A percentile compares a stretch with the other conserved stretches of the same genome.
These are phyloP conservation scores for Arthrobotrys iridis DNA, from an alignment of 2,329 filamentous ascomycete species.

Conservation along the genomic window DNA sequence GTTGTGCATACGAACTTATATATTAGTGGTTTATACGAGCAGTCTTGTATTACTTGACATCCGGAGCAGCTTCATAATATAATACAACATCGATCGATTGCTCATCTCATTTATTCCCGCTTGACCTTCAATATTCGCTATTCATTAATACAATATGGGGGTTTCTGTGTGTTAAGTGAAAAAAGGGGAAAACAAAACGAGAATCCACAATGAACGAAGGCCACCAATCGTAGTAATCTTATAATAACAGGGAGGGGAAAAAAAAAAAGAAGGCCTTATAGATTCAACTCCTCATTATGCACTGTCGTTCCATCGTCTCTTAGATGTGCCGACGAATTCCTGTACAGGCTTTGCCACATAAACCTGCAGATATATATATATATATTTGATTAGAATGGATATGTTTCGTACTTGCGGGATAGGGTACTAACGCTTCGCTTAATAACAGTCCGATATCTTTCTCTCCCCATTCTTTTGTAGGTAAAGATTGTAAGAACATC, in stretches of 20 bases:
- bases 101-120: conserved; percentile 11
- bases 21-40: too few species aligned
- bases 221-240: conserved; percentile 2
- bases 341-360: conserved; percentile 98
- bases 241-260: not conserved
- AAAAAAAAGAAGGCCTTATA: conserved; percentile 22
- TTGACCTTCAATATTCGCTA: conserved; percentile 1
- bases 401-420: conserved; percentile 4
- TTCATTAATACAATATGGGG: conserved; percentile 7
- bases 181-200: not conserved
- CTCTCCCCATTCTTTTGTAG: conserved; percentile 93
- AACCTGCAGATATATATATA: conserved; percentile 70
- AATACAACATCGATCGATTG: not conserved
- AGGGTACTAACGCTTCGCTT: conserved; percentile 74
- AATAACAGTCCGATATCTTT: conserved; percentile 96
- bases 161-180: too few species aligned
- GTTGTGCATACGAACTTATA: too few species aligned
- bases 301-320: conserved; percentile 60
- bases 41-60: not conserved
- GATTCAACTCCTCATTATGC: conserved; percentile 55
- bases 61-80: not conserved
- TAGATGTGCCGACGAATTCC: conserved; percentile 90
- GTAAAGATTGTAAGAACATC: conserved; percentile 97
- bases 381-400: too few species aligned
- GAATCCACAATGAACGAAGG: not conserved